These are phyloP conservation scores for Calonectria montana DNA, from an alignment of 2,329 filamentous ascomycete genomes.

Conservation along the genomic window DNA sequence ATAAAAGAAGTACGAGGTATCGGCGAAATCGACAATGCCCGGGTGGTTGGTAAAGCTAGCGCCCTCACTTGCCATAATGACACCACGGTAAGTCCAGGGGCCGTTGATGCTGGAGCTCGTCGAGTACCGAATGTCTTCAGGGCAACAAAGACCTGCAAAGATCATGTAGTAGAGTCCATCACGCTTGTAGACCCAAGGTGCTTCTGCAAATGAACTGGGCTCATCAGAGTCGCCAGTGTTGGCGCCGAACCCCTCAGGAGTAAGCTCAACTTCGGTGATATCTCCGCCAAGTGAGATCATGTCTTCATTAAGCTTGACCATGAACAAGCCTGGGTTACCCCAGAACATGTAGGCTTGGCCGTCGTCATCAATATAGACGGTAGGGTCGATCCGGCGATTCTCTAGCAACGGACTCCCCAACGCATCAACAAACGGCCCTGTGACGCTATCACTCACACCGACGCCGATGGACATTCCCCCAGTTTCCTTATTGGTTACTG, in stretches of 20 bases:
- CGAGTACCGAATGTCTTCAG: neutral
- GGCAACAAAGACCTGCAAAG: neutral
- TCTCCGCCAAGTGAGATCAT: neutral
- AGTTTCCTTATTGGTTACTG: neutral
- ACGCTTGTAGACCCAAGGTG: neutral
- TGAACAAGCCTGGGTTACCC: neutral
- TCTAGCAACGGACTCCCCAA: neutral
- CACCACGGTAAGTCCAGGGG: neutral
- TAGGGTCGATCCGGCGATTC: neutral
- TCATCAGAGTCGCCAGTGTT: neutral
- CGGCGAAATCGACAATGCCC: neutral
- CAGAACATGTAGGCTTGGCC: slow-evolving; percentile 2
- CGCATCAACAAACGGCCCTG: neutral
- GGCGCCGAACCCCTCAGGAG: neutral
- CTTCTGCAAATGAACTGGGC: neutral
- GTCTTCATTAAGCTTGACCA: neutral
- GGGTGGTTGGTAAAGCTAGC: neutral
- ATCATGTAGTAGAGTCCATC: neutral
- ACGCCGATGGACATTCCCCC: neutral
- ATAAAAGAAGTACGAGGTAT: neutral
- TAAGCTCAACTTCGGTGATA: neutral
- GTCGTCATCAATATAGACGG: neutral
- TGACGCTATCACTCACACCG: neutral
- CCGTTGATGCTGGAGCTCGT: neutral
- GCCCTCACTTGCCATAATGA: neutral